Evolutionary conservation across 2,329 filamentous ascomycete species (phyloP), one percentile per base, ranked within the genome.

Genomic region (Myriosclerotinia duriaeana): DNA sequence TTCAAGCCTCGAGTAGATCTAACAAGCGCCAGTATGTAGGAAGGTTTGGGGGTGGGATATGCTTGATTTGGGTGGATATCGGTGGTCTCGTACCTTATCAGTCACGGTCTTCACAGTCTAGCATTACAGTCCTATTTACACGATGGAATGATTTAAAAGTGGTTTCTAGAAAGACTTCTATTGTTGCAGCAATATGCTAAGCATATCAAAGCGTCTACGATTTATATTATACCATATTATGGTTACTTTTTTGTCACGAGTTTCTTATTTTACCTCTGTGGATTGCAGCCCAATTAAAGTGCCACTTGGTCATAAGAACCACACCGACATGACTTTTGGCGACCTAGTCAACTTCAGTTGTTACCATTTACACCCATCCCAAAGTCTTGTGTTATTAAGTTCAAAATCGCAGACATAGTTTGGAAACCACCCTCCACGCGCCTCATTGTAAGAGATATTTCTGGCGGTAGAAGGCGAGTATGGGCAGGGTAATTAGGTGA

Each of bases 141-240:
- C 14, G 8, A 26, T 30, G 17, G 12, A 17, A 5, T 30, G 5
- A 5, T 17, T 3, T 22, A 17, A 26, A 26, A 52, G 26, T 3
- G 8, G 3, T 17, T 30, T 34, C 8, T 20, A 5, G 36, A 6
- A 34, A 36, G 0, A 1, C 22, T 50, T 22, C 26, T 9, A 14
- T 50, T 22, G 22, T 50, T 50, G 8, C 5, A 22, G 5, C 30
- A 3, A 36, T 11, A 12, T 14, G 11, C 8, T 26, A 50, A 42
- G n/a, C 3, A 2, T 42, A 9, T 12, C n/a, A 44, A n/a, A n/a
- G 44, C 4, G 7, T 20, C 3, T 2, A 17, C 2, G n/a, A 2
- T 11, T 2, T 36, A 3, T 1, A 22, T 48, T 5, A 0, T 6
- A 17, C 17, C 5, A 2, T 36, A 17, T 1, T 5, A 4, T n/a